A percentile compares a stretch with the other conserved stretches of the same genome.
Evolutionary conservation across 352 stramenopile species (phyloP).

Genomic region (Pythium dissotocum): DNA sequence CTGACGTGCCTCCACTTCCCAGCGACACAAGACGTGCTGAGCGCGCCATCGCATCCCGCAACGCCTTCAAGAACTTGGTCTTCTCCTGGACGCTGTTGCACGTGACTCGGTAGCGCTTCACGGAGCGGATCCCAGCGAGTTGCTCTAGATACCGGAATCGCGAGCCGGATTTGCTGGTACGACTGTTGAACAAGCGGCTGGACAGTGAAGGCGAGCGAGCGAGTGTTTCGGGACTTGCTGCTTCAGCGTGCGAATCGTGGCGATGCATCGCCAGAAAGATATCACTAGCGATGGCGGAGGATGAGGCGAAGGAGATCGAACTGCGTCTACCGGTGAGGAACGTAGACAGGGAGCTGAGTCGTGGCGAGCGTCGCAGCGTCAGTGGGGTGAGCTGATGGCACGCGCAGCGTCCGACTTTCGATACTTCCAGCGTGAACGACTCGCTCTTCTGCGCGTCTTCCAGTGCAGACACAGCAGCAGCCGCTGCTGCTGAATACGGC

Average conservation of each 20-base stretch:
- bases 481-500: not conserved
- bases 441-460: constrained; percentile 8
- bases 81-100: constrained; percentile 43
- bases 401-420: constrained; percentile 53
- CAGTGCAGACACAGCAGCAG: not conserved
- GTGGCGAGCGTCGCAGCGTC: constrained; percentile 42
- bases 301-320: constrained; percentile 29
- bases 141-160: constrained; percentile 30
- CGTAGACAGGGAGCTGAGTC: constrained; percentile 19
- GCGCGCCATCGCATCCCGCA: constrained; percentile 36
- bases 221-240: not conserved
- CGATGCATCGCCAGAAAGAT: constrained; percentile 7
- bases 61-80: constrained; percentile 35
- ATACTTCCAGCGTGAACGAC: constrained; percentile 46
- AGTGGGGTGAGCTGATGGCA: constrained; percentile 53
- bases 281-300: not conserved
- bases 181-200: constrained; percentile 2
- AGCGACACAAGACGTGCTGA: constrained; percentile 26
- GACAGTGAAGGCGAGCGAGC: constrained; percentile 3
- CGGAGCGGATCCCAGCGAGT: constrained; percentile 26
- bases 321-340: constrained; percentile 27
- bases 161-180: constrained; percentile 21
- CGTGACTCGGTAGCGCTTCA: constrained; percentile 48
- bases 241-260: not conserved
- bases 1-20: not conserved